These are phyloP conservation scores for Tetradesmus lagerheimii DNA, from an alignment of 139 green algal species.

Conservation along the genomic window DNA sequence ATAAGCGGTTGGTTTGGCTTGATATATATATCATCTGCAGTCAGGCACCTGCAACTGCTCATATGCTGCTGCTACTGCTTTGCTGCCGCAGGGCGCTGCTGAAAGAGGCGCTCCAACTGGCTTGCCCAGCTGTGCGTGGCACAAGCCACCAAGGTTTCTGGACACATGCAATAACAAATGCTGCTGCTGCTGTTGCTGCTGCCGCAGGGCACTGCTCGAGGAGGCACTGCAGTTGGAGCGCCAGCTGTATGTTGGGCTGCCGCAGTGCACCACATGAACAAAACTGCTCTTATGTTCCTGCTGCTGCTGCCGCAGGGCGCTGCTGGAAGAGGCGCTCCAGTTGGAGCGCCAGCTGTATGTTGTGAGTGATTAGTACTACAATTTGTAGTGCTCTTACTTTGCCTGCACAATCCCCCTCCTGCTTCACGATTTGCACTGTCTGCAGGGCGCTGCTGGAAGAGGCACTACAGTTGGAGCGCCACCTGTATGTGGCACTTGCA, in stretches of 20 bases:
- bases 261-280: too few species aligned
- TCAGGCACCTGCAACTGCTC: too few species aligned
- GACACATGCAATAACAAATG: too few species aligned
- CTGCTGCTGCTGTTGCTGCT: slow-evolving; percentile 6
- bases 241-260: slow-evolving; percentile 42
- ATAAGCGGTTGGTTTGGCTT: too few species aligned
- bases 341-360: slow-evolving; percentile 50
- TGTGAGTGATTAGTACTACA: too few species aligned
- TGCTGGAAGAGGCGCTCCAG: slow-evolving; percentile 74
- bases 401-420: too few species aligned
- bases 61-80: slow-evolving; percentile 7
- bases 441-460: slow-evolving; percentile 77
- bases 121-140: slow-evolving; percentile 46
- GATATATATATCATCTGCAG: too few species aligned
- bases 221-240: slow-evolving; percentile 64
- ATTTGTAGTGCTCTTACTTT: too few species aligned
- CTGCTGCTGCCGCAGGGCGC: slow-evolving; percentile 53
- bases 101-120: slow-evolving; percentile 67
- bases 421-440: not conserved
- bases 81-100: slow-evolving; percentile 70
- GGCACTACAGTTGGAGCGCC: slow-evolving; percentile 56
- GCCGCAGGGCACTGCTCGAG: slow-evolving; percentile 72
- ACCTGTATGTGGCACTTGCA: slow-evolving; percentile 44
- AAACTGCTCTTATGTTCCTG: too few species aligned
- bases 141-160: too few species aligned